Base-by-base conservation (phyloP, 2,329 filamentous ascomycete species). In the Pseudocercospora fuligena region DNA sequence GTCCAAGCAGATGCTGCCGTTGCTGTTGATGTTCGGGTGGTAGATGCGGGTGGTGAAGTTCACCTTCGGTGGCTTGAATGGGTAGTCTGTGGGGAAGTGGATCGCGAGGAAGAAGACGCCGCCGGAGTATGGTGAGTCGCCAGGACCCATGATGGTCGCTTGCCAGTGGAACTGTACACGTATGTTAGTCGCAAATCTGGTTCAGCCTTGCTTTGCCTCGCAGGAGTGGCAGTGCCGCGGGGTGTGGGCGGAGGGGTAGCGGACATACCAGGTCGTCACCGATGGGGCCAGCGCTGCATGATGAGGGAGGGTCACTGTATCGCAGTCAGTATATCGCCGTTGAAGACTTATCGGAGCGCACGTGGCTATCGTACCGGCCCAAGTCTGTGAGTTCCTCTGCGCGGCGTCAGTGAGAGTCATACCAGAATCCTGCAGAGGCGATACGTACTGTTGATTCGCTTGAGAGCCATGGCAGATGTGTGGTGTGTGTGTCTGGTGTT, bases 31-130 rank as follows among this genome's bases (percentile, higher is more conserved):
- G 85, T 99, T 99, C 78, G 95, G 95, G 85, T 99, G 95, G 82
- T 99, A 99, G 86, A 99, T 98, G 80, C 94, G 92, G 73, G 95
- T 99, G 76, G 93, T 98, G 88, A 99, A 99, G 91, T 97, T 97
- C 84, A 99, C 94, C 89, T 99, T 99, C 75, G 95, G 95, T 70
- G 95, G 95, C 91, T 99, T 99, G 88, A 99, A 99, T 49, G 95
- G 95, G 84, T 99, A 99, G 87, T 99, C 95, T 87, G 95, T 99
- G 74, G 95, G 95, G 87, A 99, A 98, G 85, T 97, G 93, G 80
- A 99, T 99, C 75, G 92, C 90, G 73, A 99, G 89, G 89, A 99
- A 99, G 88, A 99, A 99, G 76, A 99, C 94, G 79, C 95, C 95
- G 81, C 94, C 94, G 60, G 94, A 93, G 87, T 98, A 99, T 81